A percentile compares a stretch with the other conserved stretches of the same genome.
These are phyloP conservation scores for Hymenoscyphus linearis DNA, from an alignment of 2,329 filamentous ascomycete genomes.

Conservation along the genomic window DNA sequence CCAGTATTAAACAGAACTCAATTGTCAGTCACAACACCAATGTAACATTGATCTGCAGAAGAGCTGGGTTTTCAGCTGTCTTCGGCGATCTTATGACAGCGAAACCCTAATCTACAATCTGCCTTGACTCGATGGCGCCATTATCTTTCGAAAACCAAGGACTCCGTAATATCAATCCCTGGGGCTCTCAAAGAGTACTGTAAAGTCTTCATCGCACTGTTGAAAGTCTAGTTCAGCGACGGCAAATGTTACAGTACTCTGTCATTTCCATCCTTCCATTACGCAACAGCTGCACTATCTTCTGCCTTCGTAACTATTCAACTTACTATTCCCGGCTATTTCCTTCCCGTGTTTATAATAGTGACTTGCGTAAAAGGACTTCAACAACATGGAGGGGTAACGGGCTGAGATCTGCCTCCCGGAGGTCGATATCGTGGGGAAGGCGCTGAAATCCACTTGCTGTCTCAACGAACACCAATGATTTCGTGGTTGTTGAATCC, in stretches of 20 bases:
- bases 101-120: too few species aligned
- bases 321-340: neutral
- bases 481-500: too few species aligned
- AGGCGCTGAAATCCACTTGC: too few species aligned
- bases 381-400: neutral
- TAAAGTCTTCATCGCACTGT: neutral
- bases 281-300: neutral
- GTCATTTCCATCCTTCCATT: neutral
- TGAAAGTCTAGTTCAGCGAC: neutral
- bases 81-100: neutral
- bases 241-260: neutral
- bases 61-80: neutral
- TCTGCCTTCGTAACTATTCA: neutral
- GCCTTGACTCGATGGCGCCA: neutral
- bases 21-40: neutral
- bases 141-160: neutral
- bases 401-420: neutral
- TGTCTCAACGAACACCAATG: too few species aligned
- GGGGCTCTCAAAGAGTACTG: neutral
- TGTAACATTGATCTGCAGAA: neutral
- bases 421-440: neutral
- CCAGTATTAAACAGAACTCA: neutral
- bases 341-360: neutral
- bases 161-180: neutral
- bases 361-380: neutral